phyloP scores from a whole-genome alignment of 345 rosid species.

The Syzygium aromaticum region DNA sequence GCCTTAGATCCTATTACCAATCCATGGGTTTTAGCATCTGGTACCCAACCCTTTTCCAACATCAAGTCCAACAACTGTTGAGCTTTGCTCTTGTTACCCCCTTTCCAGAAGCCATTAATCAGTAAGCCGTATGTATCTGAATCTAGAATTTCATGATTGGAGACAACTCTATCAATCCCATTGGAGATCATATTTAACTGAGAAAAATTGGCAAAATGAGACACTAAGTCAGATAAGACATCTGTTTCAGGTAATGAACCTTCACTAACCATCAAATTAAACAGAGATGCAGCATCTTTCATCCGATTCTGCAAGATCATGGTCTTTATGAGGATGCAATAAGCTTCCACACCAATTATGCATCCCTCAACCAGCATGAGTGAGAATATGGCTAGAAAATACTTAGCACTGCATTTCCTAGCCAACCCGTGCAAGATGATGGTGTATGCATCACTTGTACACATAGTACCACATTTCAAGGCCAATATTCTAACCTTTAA shows the following conservation, averaged over 20 bases:
- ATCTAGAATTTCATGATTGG: conserved; percentile 11
- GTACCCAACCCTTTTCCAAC: conserved; percentile 52
- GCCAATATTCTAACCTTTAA: conserved; percentile 24
- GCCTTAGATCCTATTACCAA: conserved; percentile 28
- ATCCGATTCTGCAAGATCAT: conserved; percentile 11
- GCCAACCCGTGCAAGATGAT: conserved; percentile 25
- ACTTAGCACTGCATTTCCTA: conserved; percentile 3
- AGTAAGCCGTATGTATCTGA: conserved; percentile 19
- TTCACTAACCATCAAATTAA: conserved; percentile 26
- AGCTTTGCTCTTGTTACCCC: conserved; percentile 27
- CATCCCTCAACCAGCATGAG: conserved; percentile 32
- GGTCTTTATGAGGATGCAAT: conserved; percentile 29
- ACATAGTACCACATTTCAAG: conserved; percentile 15
- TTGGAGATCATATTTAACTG: conserved; percentile 13
- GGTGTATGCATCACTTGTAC: conserved; percentile 17
- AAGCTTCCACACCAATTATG: conserved; percentile 22
- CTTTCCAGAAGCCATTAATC: conserved; percentile 38
- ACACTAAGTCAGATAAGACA: conserved; percentile 12
- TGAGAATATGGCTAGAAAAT: conserved; percentile 19
- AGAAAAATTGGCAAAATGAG: conserved; percentile 14
- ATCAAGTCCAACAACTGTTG: conserved; percentile 26
- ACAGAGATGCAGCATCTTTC: conserved; percentile 26
- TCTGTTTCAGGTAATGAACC: conserved; percentile 27
- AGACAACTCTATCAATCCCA: conserved; percentile 16
- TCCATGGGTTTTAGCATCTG: conserved; percentile 32